Evolutionary conservation across 164 flowering plant species (phyloP), one percentile per base, ranked within the genome.

Genomic region (Tinospora cordifolia): DNA sequence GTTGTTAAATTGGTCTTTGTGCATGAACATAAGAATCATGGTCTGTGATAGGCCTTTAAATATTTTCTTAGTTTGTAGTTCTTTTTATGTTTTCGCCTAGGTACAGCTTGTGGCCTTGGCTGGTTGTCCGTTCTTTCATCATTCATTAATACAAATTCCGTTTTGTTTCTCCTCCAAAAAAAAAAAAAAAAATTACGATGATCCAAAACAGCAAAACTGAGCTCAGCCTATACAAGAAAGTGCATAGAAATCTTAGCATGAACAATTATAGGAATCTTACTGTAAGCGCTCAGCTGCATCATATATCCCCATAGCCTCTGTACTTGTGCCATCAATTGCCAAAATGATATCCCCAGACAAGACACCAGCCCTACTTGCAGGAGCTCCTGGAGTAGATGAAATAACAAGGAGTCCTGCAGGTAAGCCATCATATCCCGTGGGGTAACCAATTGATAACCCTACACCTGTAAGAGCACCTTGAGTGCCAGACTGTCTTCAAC

Each of bases 401-500:
- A 94, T 84, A 57, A 94, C 95, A 71, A 90, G 82, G 69, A 91
- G 85, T 66, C 97, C 97, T 70, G 84, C 59, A 44, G 88, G 49
- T 65, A 90, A 79, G 72, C 76, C 87, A 77, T 86, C 84, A 73
- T 78, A 40, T 63, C 70, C 80, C 1, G 78, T 75, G 34, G 95
- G 91, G 75, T 91, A 94, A 68, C 97, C 97, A 74, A 92, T 92
- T 58, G 99, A 91, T 63, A 94, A 78, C 66, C 99, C 97, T 30
- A 94, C 97, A 75, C 99, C 99, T 12, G 97, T 94, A 75, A 94
- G 87, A 79, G 95, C 84, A 71, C 93, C 91, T 85, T 88, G 87
- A 75, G 97, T 92, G 76, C 99, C 99, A 77, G 99, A 94, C 99
- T 94, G 96, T 93, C 93, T 90, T 92, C 87, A 87, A 75, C 77